Evolutionary conservation across 2,329 filamentous ascomycete genomes (phyloP).

Genomic region (Dactylellina sp.): DNA sequence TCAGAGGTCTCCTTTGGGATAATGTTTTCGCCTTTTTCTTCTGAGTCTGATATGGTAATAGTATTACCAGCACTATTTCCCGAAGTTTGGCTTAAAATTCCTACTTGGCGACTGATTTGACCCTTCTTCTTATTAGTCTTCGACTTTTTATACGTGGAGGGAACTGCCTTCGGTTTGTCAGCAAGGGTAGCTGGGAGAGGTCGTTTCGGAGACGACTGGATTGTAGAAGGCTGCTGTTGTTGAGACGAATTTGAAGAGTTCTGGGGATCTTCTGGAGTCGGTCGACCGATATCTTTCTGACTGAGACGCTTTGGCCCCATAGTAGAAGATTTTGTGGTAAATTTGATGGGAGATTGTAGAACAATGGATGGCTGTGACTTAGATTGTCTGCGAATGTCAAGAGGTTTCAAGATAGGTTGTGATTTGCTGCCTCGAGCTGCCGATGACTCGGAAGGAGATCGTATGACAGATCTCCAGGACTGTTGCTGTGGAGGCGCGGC

Average conservation of each 20-base stretch:
- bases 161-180: no score
- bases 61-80: constrained; percentile 35
- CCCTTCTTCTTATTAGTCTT: constrained; percentile 15
- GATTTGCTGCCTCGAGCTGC: no score
- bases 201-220: no score
- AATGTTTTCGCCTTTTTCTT: constrained; percentile 3
- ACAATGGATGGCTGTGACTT: no score
- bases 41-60: not conserved
- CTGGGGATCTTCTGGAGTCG: not conserved
- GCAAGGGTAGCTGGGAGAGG: no score
- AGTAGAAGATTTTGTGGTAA: not conserved
- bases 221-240: no score
- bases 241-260: no score
- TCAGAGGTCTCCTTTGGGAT: not conserved
- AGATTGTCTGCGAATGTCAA: no score
- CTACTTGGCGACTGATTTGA: not conserved
- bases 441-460: not conserved
- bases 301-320: no score
- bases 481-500: not conserved
- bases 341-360: no score
- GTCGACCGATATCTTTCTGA: no score
- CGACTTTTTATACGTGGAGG: constrained; percentile 8
- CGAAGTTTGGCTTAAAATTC: constrained; percentile 12
- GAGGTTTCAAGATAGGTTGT: not conserved
- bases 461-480: not conserved